Evolutionary conservation across 768 basidiomycete genomes (phyloP).

Genomic region (Cubamyces sp.): DNA sequence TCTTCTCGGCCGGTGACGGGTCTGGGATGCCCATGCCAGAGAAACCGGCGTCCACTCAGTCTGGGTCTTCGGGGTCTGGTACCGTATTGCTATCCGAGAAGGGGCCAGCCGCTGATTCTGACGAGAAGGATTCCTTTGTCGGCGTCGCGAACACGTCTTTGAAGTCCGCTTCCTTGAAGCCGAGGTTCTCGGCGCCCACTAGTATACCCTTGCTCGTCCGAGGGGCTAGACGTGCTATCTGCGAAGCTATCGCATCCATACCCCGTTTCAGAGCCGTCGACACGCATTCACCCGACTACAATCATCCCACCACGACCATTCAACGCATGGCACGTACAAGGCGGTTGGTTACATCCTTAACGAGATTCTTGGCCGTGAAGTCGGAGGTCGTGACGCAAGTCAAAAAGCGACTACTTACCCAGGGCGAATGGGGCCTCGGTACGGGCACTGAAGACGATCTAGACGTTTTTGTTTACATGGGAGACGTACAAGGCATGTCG

Average conservation of each 20-base stretch:
- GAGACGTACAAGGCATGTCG: conserved; percentile 83
- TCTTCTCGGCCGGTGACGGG: conserved; percentile 44
- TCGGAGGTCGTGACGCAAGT: conserved; percentile 81
- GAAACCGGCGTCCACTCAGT: not conserved
- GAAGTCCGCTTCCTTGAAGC: not conserved
- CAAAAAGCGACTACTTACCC: conserved; percentile 67
- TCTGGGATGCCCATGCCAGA: conserved; percentile 2
- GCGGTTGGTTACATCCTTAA: conserved; percentile 77
- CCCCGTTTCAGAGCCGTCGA: conserved; percentile 22
- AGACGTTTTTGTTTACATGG: conserved; percentile 86
- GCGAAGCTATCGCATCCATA: conserved; percentile 14
- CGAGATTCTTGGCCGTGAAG: conserved; percentile 77
- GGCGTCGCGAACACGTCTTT: conserved; percentile 3
- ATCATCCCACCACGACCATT: conserved; percentile 51
- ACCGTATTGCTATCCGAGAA: conserved; percentile 1
- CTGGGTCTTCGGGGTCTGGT: conserved; percentile 2
- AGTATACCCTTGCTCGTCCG: conserved; percentile 21
- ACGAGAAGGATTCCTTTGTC: conserved; percentile 6
- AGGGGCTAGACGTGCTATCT: conserved; percentile 11
- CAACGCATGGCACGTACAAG: conserved; percentile 80
- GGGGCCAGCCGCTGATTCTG: not conserved
- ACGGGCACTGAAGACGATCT: conserved; percentile 50
- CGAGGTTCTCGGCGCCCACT: conserved; percentile 16
- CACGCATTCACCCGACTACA: conserved; percentile 4
- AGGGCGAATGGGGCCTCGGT: conserved; percentile 39